Evolutionary conservation across 1,284 basidiomycete species (phyloP).

Genomic region (Melampsora larici-populina): DNA sequence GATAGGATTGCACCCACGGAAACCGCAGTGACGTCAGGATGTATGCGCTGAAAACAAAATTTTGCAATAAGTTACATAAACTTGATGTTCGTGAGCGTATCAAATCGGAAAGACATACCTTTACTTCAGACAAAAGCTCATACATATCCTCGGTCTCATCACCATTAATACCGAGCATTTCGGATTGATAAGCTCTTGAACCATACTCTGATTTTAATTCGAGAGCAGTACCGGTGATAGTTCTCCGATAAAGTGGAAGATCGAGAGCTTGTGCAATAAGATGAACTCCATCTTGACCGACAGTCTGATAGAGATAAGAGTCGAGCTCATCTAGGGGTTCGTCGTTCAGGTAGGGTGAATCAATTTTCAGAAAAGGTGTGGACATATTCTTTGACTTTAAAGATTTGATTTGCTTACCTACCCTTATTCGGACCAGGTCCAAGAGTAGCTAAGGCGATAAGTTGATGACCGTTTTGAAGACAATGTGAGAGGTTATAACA

Average conservation of each 20-base stretch:
- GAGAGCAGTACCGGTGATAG: slow-evolving; percentile 76
- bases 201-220: slow-evolving; percentile 77
- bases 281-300: slow-evolving; percentile 89
- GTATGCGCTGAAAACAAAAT: slow-evolving; percentile 59
- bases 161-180: slow-evolving; percentile 49
- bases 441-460: slow-evolving; percentile 84
- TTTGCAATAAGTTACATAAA: background rate
- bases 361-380: no score
- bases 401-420: slow-evolving; percentile 52
- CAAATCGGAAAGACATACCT: slow-evolving; percentile 59
- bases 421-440: slow-evolving; percentile 80
- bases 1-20: slow-evolving; percentile 95
- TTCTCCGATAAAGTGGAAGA: slow-evolving; percentile 76
- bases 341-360: background rate
- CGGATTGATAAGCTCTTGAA: slow-evolving; percentile 4
- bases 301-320: slow-evolving; percentile 97
- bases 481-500: slow-evolving; percentile 95
- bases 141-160: slow-evolving; percentile 97
- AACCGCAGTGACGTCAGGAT: slow-evolving; percentile 81
- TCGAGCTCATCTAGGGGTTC: slow-evolving; percentile 81
- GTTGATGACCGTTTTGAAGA: slow-evolving; percentile 75
- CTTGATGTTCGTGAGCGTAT: slow-evolving; percentile 23
- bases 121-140: slow-evolving; percentile 70
- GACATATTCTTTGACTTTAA: no score
- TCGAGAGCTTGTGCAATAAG: slow-evolving; percentile 78